These are phyloP conservation scores for Paecilomyces formosus DNA, from an alignment of 2,329 filamentous ascomycete genomes.

Conservation along the genomic window DNA sequence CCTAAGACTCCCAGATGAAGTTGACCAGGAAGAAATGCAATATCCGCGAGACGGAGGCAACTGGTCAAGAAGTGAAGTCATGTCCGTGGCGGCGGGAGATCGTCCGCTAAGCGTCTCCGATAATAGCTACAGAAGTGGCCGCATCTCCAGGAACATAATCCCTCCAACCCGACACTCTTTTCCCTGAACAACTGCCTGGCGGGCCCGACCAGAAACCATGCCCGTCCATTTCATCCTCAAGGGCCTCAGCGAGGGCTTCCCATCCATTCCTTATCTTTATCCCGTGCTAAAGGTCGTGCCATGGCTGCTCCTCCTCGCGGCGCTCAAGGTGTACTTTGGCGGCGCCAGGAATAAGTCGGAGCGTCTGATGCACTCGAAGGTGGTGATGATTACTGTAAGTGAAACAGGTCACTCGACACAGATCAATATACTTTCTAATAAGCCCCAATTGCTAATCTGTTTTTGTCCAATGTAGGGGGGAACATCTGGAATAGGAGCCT, in stretches of 20 bases:
- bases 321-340: slow-evolving; percentile 68
- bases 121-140: background rate
- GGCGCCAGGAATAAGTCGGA: slow-evolving; percentile 70
- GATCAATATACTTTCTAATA: slow-evolving; percentile 5
- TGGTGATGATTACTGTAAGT: slow-evolving; percentile 78
- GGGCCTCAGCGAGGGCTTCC: slow-evolving; percentile 47
- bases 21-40: background rate
- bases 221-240: slow-evolving; percentile 53
- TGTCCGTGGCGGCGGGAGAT: slow-evolving; percentile 12
- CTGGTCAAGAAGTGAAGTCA: background rate
- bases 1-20: background rate
- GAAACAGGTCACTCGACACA: background rate
- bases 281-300: slow-evolving; percentile 46
- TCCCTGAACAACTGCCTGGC: background rate
- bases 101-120: slow-evolving; percentile 9
- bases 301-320: slow-evolving; percentile 45
- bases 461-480: slow-evolving; percentile 52
- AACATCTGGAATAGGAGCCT: slow-evolving; percentile 84
- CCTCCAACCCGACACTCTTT: background rate
- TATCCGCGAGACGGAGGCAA: background rate
- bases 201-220: slow-evolving; percentile 39
- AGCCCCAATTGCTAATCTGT: slow-evolving; percentile 4
- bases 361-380: slow-evolving; percentile 83
- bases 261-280: slow-evolving; percentile 47
- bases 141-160: background rate